Conservation (phyloP, 805 yeast species). For the Wickerhamomyces strasburgensis region DNA sequence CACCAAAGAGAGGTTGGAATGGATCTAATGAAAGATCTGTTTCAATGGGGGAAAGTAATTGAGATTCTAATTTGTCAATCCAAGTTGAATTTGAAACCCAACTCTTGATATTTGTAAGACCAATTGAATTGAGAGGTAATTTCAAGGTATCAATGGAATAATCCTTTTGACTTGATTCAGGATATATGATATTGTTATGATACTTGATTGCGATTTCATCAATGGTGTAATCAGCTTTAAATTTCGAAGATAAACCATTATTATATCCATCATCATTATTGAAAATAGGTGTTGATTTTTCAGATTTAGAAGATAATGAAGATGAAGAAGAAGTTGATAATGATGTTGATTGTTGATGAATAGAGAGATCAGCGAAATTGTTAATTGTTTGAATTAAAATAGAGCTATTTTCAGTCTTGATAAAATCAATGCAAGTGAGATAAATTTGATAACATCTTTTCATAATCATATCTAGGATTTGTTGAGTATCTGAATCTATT, state of each 20-base stretch:
- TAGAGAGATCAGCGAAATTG: slow-evolving; percentile 37
- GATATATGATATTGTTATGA: slow-evolving; percentile 3
- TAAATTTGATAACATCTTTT: slow-evolving; percentile 43
- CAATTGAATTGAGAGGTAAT: slow-evolving; percentile 26
- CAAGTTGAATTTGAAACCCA: slow-evolving; percentile 30
- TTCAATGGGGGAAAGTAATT: slow-evolving; percentile 33
- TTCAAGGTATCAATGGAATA: slow-evolving; percentile 15
- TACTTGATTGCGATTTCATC: slow-evolving; percentile 33
- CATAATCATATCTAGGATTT: slow-evolving; percentile 29
- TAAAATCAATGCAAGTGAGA: slow-evolving; percentile 26
- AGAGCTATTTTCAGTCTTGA: slow-evolving; percentile 22
- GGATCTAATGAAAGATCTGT: slow-evolving; percentile 39
- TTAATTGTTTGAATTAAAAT: slow-evolving; percentile 34
- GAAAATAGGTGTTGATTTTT: slow-evolving; percentile 11
- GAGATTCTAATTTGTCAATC: slow-evolving; percentile 31
- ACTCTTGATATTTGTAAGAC: slow-evolving; percentile 28
- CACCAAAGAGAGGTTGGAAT: slow-evolving; percentile 24
- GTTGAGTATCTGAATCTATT: slow-evolving; percentile 1
- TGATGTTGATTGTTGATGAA: slow-evolving; percentile 8
- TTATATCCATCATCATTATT: slow-evolving; percentile 36
- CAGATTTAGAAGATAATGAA: slow-evolving; percentile 11
- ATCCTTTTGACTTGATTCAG: slow-evolving; percentile 6
- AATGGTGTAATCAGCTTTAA: slow-evolving; percentile 27
- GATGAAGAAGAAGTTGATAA: background rate
- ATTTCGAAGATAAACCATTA: slow-evolving; percentile 52